phyloP scores from a whole-genome alignment of 2,329 filamentous ascomycete genomes.

The Paraphaeosphaeria sporulosa region DNA sequence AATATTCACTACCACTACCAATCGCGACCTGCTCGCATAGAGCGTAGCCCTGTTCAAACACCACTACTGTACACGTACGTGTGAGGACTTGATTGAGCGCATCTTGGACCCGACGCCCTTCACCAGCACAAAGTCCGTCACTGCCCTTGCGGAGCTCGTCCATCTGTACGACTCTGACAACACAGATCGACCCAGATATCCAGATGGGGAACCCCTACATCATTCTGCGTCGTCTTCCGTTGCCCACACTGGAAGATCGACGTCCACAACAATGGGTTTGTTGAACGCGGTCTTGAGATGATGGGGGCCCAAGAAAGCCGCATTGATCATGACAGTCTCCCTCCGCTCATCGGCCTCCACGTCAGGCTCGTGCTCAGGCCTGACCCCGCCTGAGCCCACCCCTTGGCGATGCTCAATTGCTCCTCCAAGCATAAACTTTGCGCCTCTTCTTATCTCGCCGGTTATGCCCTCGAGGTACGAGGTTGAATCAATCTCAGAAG shows the following conservation, averaged over 20 bases:
- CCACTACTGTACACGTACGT: slow-evolving; percentile 18
- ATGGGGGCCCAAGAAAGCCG: slow-evolving; percentile 73
- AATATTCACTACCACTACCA: slow-evolving; percentile 18
- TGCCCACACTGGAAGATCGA: slow-evolving; percentile 71
- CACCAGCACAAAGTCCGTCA: slow-evolving; percentile 1
- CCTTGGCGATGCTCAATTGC: slow-evolving; percentile 24
- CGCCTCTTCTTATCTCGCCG: slow-evolving; percentile 32
- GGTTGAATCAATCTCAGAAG: slow-evolving; percentile 32
- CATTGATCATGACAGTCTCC: slow-evolving; percentile 83
- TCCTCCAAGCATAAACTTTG: slow-evolving; percentile 26
- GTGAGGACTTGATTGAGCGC: slow-evolving; percentile 26
- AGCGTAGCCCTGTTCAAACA: slow-evolving; percentile 5
- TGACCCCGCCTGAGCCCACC: slow-evolving; percentile 26
- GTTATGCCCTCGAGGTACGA: slow-evolving; percentile 28
- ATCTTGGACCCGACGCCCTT: slow-evolving; percentile 13
- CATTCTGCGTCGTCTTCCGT: slow-evolving; percentile 23
- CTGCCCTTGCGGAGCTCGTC: not conserved
- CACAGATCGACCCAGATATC: slow-evolving; percentile 23
- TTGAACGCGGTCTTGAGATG: slow-evolving; percentile 69
- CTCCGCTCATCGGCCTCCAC: slow-evolving; percentile 51
- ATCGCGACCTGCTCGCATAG: slow-evolving; percentile 14
- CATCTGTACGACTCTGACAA: slow-evolving; percentile 29
- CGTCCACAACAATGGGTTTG: slow-evolving; percentile 83
- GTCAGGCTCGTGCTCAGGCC: slow-evolving; percentile 22
- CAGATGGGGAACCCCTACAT: slow-evolving; percentile 25